A percentile compares a stretch with the other conserved stretches of the same genome.
Conservation (phyloP, 345 rosid genomes). For the Brassica incana region DNA sequence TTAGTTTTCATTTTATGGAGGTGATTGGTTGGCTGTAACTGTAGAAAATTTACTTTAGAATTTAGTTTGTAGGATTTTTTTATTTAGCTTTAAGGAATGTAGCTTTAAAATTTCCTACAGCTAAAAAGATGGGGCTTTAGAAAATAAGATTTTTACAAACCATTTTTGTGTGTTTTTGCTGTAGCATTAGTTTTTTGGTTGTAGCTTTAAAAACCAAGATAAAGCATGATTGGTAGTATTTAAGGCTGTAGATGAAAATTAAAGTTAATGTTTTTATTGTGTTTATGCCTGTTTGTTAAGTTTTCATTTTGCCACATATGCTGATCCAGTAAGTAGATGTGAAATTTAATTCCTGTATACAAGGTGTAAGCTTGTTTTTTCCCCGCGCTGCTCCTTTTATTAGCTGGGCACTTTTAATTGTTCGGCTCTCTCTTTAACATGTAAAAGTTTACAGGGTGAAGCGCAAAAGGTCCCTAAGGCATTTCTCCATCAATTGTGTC, state of each 20-base stretch:
- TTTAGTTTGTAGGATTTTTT: no score
- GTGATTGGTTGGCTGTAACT: no score
- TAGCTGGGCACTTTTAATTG: neutral
- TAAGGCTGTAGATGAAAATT: no score
- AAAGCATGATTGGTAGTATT: no score
- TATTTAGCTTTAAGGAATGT: no score
- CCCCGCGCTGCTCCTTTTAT: neutral
- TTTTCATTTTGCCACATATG: conserved; percentile 13
- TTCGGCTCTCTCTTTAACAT: neutral
- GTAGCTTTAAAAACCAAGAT: no score
- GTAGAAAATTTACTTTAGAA: no score
- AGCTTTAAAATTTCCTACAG: no score
- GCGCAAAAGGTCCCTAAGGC: conserved; percentile 74
- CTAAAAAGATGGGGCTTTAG: no score
- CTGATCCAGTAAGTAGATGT: conserved; percentile 21
- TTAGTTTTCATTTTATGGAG: neutral
- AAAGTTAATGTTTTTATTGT: neutral
- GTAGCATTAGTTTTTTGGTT: no score
- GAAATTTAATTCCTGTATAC: neutral
- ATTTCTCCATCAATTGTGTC: conserved; percentile 87
- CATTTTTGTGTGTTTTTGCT: no score
- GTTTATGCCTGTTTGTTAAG: neutral
- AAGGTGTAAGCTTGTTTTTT: neutral
- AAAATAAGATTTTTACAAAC: no score
- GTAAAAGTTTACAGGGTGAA: conserved; percentile 62